Base-by-base conservation (phyloP, 768 basidiomycete species). In the Phanerochaete sordida region DNA sequence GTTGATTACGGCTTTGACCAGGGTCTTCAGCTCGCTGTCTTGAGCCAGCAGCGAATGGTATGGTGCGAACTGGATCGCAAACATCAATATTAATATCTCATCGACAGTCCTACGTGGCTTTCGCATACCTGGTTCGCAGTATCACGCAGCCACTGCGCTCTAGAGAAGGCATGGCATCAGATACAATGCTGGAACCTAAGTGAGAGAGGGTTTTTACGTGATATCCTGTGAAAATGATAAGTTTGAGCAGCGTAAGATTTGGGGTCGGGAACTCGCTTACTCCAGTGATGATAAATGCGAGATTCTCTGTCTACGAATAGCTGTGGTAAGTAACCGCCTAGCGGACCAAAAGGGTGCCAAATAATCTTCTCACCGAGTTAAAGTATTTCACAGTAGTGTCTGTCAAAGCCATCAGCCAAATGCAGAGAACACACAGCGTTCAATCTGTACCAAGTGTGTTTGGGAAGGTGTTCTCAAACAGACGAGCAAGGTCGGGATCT, bases 391-490 rank as follows among this genome's bases (percentile, higher is more conserved):
- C 85, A 8, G 90, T 91, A 2, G 90, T 91, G 66, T 92, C 90
- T 90, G 60, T 31, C 19, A 3, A 23, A 23, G 11, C 19, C 24
- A 5, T 48, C 8, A 48, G 47, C 9, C 19, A 26, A 23, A 35
- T 21, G n/a, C n/a, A 33, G 9, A 3, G 26, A 9, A 33, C 3
- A 23, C 23, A 35, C n/a, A 30, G n/a, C 30, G 11, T 19, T 21
- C 35, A 9, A 5, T 3, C 57, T 30, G 60, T 64, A 88, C 88
- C 90, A 47, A 92, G 79, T 0, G 90, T 92, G 65, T 90, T 90
- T 2, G 90, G 90, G 67, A 91, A 90, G 0, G 90, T 86, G 62
- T 91, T 92, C 70, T 91, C 90, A 64, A 92, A 92, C 23, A 92
- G 69, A 52, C 88, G 81, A 13, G 90, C 90, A 54, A 92, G 64